Evolutionary conservation across 1,284 basidiomycete species (phyloP), one percentile per base, ranked within the genome.

Genomic region (Singerocomus inundabilis): DNA sequence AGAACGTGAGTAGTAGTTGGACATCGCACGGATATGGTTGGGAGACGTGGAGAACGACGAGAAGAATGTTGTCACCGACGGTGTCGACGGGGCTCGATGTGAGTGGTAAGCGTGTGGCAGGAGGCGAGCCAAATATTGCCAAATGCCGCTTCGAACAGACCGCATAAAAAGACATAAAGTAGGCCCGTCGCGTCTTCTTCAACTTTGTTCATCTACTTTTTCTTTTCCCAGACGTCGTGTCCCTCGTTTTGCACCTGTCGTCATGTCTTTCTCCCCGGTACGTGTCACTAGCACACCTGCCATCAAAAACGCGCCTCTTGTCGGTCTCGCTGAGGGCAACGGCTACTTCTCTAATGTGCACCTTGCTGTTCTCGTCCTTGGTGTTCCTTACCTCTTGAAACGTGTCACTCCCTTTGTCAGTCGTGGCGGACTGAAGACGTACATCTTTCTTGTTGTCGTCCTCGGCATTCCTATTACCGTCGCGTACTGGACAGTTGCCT

Each of bases 401-500:
- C 80, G 82, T 50, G 72, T 89, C 59, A 71, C 89, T 29, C 91
- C 93, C 38, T 67, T 93, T 56, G 79, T 93, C 62, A 86, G 78
- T 64, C 80, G 84, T 53, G 87, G 88, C 6, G 88, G 89, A 1
- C 77, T 85, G 73, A 91, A 85, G 72, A 92, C 88, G n/a, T 94
- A 91, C 62, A 64, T 92, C 58, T 84, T 91, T 72, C 76, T 98
- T 41, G 75, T 92, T 52, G 57, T 88, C 46, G 49, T 98, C 46
- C 78, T 85, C 39, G 91, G 88, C 33, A 51, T 90, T 0, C 96
- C 94, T 21, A 78, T 89, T 51, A 81, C 91, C 3, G 67, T 98
- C 49, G 85, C 72, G 9, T 99, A 99, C 78, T 99, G 96, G 96
- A 82, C 85, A 0, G 53, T 93, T 58, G 88, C 90, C 74, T 93